These are phyloP conservation scores for Candolleomyces aberdarensis DNA, from an alignment of 768 basidiomycete species.

Conservation along the genomic window DNA sequence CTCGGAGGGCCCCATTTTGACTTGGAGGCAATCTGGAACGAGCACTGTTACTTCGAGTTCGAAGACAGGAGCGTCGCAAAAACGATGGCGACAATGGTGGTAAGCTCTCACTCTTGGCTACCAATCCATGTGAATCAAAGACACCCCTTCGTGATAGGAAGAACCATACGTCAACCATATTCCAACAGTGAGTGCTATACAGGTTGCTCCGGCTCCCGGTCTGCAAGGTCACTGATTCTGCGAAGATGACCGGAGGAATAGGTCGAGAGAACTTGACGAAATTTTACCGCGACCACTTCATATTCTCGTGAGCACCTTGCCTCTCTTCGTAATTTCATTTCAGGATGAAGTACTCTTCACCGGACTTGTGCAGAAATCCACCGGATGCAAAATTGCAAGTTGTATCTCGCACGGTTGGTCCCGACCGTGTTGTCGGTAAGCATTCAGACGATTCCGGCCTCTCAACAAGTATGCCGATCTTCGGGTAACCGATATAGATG, in stretches of 20 bases:
- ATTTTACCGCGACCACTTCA: conserved; percentile 57
- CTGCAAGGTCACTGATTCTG: not conserved
- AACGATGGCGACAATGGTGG: conserved; percentile 58
- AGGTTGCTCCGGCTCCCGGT: not conserved
- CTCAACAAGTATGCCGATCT: not conserved
- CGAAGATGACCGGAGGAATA: conserved; percentile 53
- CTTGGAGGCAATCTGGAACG: conserved; percentile 60
- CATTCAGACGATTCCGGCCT: not conserved
- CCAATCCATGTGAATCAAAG: too few relatives aligned
- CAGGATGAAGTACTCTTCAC: not conserved
- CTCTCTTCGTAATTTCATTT: too few relatives aligned
- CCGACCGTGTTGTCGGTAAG: conserved; percentile 49
- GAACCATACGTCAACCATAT: conserved; percentile 62
- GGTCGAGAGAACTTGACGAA: conserved; percentile 46
- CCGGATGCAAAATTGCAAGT: conserved; percentile 40
- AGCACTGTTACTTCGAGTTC: conserved; percentile 56
- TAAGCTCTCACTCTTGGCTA: conserved; percentile 20
- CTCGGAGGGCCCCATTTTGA: conserved; percentile 53
- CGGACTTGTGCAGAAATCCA: conserved; percentile 36
- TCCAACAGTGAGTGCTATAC: conserved; percentile 39
- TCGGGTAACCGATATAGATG: conserved; percentile 31
- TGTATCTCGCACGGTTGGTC: conserved; percentile 50
- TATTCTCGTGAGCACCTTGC: conserved; percentile 39
- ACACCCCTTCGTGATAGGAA: conserved; percentile 26
- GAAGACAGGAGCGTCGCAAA: conserved; percentile 45